phyloP scores from a whole-genome alignment of 2,329 filamentous ascomycete genomes.

The Verticillium longisporum region DNA sequence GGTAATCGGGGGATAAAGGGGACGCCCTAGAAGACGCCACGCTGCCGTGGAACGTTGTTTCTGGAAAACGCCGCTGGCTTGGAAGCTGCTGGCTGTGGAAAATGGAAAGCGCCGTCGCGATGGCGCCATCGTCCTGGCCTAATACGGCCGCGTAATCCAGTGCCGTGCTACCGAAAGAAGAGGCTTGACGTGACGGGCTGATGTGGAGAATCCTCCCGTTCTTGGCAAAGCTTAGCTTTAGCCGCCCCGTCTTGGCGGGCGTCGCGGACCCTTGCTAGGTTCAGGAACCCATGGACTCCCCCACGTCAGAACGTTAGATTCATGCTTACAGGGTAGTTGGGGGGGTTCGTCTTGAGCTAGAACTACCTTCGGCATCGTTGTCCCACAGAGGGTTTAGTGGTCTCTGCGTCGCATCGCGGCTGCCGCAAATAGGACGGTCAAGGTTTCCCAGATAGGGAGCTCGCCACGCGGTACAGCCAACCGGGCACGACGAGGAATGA shows the following conservation, averaged over 20 bases:
- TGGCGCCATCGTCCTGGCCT: not conserved
- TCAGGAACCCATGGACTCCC: not conserved
- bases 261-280: not conserved
- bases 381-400: not conserved
- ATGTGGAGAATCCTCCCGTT: not conserved
- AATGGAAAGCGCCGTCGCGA: not conserved
- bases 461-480: not conserved
- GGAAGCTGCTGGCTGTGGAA: too few species aligned
- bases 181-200: not conserved
- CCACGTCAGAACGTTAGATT: not conserved
- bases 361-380: not conserved
- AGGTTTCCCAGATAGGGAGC: not conserved
- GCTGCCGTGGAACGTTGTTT: too few species aligned
- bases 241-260: not conserved
- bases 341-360: too few species aligned
- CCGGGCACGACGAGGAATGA: too few species aligned
- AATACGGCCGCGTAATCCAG: not conserved
- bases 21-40: too few species aligned
- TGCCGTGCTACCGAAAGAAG: not conserved
- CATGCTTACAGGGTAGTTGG: not conserved
- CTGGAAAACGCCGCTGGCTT: too few species aligned
- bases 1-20: too few species aligned
- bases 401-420: not conserved
- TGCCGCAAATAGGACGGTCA: not conserved
- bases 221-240: not conserved